Evolutionary conservation across 202 grass and related monocot genomes (phyloP), one percentile per base, ranked within the genome.

Genomic region (Musa balbisiana): DNA sequence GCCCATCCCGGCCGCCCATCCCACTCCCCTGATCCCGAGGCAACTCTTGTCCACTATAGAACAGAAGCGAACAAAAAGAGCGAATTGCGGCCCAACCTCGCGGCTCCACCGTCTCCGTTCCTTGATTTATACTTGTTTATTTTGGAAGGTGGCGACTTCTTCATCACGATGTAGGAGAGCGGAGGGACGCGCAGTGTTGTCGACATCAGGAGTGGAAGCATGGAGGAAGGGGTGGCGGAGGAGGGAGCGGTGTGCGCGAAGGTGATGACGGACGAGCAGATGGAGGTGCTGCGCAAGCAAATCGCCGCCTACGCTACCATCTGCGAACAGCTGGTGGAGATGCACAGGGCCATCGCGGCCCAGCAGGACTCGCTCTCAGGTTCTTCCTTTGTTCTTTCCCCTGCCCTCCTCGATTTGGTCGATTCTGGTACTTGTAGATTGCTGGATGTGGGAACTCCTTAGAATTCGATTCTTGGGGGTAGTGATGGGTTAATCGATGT

Each of bases 201-300:
- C 33, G 33, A 8, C 33, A 43, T 43, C 33, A 5, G 33, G 33
- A 43, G 56, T 13, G 0, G 15, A 33, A 26, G 13, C 27, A 27
- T 68, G 65, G 65, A 10, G 65, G 65, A 49, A n/a, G 65, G 22
- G 9, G 17, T 13, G 67, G 2, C 19, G 43, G 19, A 51, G 67
- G 49, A 70, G 16, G 49, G 43, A 70, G 67, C 2, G 1, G 2
- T 55, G 53, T 17, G 23, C 23, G 53, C 2, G 72, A 17, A 54
- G 24, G 72, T 74, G 72, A 74, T 74, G 72, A 74, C 72, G 53
- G 72, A 56, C 15, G 72, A 58, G 15, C 72, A 74, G 53, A 56
- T 59, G 13, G 72, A 74, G 54, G 8, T 11, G 9, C 23, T 74
- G 52, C 22, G 53, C 9, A 11, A 25, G 24, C 72, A 74, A 33